A percentile compares a stretch with the other conserved stretches of the same genome.
Conservation (phyloP, 2,329 filamentous ascomycete genomes). For the Dichotomopilus funicola region DNA sequence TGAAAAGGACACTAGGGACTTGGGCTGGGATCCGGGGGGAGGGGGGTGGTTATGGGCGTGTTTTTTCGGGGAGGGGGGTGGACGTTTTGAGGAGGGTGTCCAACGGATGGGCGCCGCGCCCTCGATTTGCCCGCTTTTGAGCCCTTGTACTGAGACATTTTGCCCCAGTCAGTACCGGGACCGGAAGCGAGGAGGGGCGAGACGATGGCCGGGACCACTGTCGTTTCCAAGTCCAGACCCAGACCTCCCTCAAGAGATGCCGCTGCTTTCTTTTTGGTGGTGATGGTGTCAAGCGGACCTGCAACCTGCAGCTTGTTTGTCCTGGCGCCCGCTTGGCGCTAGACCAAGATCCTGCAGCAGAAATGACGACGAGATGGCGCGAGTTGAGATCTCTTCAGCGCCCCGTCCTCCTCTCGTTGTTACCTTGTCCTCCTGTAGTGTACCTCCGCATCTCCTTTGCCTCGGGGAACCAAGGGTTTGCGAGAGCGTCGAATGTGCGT, state of each 20-base stretch:
- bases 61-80: not conserved
- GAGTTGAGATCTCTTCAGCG: conserved; percentile 1
- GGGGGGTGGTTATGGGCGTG: not conserved
- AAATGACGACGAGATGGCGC: conserved; percentile 11
- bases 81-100: not conserved
- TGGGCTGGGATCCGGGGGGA: not conserved
- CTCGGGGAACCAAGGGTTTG: too few species aligned
- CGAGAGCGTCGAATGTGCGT: too few species aligned
- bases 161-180: not conserved
- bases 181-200: not conserved
- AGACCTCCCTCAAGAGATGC: not conserved
- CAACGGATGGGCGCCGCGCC: not conserved
- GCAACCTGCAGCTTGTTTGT: not conserved
- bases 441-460: too few species aligned
- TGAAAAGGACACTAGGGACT: too few species aligned
- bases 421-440: too few species aligned
- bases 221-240: not conserved
- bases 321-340: conserved; percentile 2
- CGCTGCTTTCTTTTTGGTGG: not conserved
- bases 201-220: not conserved
- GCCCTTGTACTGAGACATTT: conserved; percentile 1
- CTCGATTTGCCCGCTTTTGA: not conserved
- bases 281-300: not conserved
- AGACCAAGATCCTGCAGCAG: conserved; percentile 13
- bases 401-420: too few species aligned